Base-by-base conservation (phyloP, 1,139 yeast species). In the Kluyveromyces sp. region DNA sequence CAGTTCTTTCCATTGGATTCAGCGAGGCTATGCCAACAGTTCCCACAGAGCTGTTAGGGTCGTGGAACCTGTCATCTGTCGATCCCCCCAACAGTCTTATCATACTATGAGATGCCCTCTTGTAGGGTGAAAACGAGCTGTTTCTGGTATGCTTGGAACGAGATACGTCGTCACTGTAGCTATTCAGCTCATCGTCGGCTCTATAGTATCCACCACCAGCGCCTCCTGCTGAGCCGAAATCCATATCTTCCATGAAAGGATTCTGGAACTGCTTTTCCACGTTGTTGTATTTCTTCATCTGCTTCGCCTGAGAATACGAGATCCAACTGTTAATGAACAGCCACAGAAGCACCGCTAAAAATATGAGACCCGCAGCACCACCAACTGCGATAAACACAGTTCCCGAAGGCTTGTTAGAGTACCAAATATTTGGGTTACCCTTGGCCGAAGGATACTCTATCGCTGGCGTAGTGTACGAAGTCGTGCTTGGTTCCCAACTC, bases 341-440 rank as follows among this genome's bases (percentile, higher is more conserved):
- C 50, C 63, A 53, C 9, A 53, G 6, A 2, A 56, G 11, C 19
- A 64, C 45, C 9, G 52, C 50, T 2, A 63, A 45, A 60, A 69
- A 56, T 60, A 62, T 45, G 22, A 52, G 53, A 1, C 82, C 85
- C 3, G 81, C 77, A 36, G 80, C 70, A 11, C 81, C 70, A 0
- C 94, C 95, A 25, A 83, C 83, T 0, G 85, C 84, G 48, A 85
- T 84, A 63, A 84, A 85, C 2, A 85, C 88, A 0, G 92, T 81
- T 1, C 95, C 94, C 42, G 75, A 70, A 1, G 87, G 84, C 42
- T 71, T 68, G 29, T 57, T 61, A 11, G 76, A 67, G 41, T 70
- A 64, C 49, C 73, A 63, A 31, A 85, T 70, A 56, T 73, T 80
- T 9, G 95, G 95, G 61, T 84, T 84, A 40, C 67, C 60, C 36